Evolutionary conservation across 2,329 filamentous ascomycete genomes (phyloP).

Genomic region (Chaetomiaceae sp.): DNA sequence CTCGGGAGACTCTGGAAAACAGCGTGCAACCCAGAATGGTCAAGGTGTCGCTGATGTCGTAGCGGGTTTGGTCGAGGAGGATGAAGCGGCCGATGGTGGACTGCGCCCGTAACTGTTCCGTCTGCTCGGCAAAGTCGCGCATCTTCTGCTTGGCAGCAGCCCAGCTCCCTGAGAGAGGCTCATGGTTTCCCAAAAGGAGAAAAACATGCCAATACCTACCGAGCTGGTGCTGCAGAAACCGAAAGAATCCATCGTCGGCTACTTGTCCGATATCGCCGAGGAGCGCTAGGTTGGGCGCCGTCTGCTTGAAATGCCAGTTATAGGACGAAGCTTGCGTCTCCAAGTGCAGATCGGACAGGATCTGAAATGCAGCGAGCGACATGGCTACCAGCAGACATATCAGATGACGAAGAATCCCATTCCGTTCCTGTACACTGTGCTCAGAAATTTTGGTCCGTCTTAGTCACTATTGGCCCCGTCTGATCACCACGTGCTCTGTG

Average conservation of each 20-base stretch:
- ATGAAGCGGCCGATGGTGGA: constrained; percentile 28
- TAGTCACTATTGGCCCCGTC: too few relatives aligned
- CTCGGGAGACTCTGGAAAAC: constrained; percentile 32
- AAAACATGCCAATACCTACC: constrained; percentile 36
- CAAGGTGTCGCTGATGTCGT: constrained; percentile 32
- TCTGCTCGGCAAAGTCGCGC: constrained; percentile 10
- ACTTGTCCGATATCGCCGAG: constrained; percentile 43
- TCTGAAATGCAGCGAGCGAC: constrained; percentile 8
- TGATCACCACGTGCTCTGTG: too few relatives aligned
- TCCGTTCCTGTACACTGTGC: too few relatives aligned
- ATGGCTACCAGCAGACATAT: neutral
- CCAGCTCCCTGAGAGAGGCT: constrained; percentile 35
- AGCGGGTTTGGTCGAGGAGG: constrained; percentile 35
- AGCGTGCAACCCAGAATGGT: constrained; percentile 39
- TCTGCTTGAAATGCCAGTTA: constrained; percentile 35
- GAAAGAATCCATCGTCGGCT: constrained; percentile 34
- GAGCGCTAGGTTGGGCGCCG: constrained; percentile 39
- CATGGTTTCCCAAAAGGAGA: constrained; percentile 42
- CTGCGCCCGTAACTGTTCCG: neutral
- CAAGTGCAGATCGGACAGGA: constrained; percentile 39
- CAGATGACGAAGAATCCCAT: too few relatives aligned
- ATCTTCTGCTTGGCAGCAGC: constrained; percentile 8
- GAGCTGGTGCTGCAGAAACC: constrained; percentile 37
- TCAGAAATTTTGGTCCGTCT: too few relatives aligned
- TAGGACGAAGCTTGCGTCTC: constrained; percentile 38